phyloP scores from a whole-genome alignment of 2,329 filamentous ascomycete genomes.

The Xylariaceae sp. region DNA sequence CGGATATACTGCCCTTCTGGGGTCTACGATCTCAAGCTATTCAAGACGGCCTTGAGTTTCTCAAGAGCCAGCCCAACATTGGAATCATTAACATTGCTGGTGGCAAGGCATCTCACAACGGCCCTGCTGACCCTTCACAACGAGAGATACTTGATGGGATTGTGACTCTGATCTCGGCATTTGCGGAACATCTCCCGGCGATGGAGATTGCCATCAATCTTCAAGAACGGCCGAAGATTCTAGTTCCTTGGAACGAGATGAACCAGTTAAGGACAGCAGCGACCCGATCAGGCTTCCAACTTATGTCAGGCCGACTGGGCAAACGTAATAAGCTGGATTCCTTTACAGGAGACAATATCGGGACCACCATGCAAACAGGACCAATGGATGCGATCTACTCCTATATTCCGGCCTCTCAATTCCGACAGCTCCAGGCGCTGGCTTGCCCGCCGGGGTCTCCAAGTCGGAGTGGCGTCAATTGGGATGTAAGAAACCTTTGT shows the following conservation, averaged over 20 bases:
- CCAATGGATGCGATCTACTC: slow-evolving; percentile 8
- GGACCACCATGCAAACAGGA: background rate
- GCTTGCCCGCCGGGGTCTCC: slow-evolving; percentile 60
- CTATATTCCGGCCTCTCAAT: slow-evolving; percentile 25
- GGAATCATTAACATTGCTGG: slow-evolving; percentile 54
- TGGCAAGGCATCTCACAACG: slow-evolving; percentile 50
- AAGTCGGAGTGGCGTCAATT: slow-evolving; percentile 52
- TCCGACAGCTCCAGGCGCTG: slow-evolving; percentile 33
- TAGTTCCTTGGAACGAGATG: slow-evolving; percentile 64
- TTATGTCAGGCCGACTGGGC: slow-evolving; percentile 44
- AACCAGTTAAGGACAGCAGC: slow-evolving; percentile 28
- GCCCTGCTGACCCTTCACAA: slow-evolving; percentile 31
- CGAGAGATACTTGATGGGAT: slow-evolving; percentile 39
- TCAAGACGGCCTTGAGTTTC: slow-evolving; percentile 48
- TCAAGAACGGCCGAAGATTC: slow-evolving; percentile 66
- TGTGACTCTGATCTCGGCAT: slow-evolving; percentile 63
- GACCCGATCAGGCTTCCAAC: slow-evolving; percentile 38
- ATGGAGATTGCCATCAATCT: slow-evolving; percentile 84
- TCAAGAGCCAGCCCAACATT: slow-evolving; percentile 39
- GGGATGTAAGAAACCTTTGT: slow-evolving; percentile 62
- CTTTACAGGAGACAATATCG: background rate
- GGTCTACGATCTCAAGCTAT: slow-evolving; percentile 62
- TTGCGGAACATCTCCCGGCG: slow-evolving; percentile 67
- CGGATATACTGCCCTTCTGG: slow-evolving; percentile 73
- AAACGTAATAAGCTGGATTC: slow-evolving; percentile 14